Evolutionary conservation across 2,329 filamentous ascomycete genomes (phyloP), one percentile per base, ranked within the genome.

Genomic region (Diaporthe sp.): DNA sequence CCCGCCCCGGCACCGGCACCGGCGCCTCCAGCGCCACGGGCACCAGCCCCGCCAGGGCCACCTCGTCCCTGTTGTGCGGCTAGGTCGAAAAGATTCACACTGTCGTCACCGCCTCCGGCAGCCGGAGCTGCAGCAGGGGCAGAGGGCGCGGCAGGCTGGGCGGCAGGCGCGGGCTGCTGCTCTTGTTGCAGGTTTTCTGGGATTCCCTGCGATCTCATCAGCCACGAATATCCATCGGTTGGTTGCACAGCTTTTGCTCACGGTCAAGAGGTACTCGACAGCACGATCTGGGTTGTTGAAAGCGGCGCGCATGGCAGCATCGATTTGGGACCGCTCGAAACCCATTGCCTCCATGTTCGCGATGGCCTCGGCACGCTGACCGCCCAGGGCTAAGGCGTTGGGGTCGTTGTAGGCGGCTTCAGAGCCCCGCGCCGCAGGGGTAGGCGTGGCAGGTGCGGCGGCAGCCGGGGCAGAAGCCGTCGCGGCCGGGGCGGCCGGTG

Each of bases 331-430:
- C 81, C 96, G 91, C 81, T 94, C 92, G 80, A 99, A 99, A 12
- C 97, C 97, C 97, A 99, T 99, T 79, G 93, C 94, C 86, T 98
- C 96, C 95, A 99, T 98, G 83, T 96, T 95, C 67, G 93, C 90
- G 81, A 98, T 93, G 51, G 95, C 95, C 79, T 93, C 92, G 77
- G 94, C 91, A 79, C 95, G 92, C 84, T 96, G 94, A 77, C 93
- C 89, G 72, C 97, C 97, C 87, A 98, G 93, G 28, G 95, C 92
- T 82, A 98, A 90, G n/a, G 94, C 92, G 42, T 94, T 96, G 34
- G 94, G 91, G 80, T 95, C 93, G 81, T 92, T 92, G 82, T 92
- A 81, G 85, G 86, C 77, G 68, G 89, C 84, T 58, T 85, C 82
- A 65, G 85, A 83, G 74, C 85, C 78, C 13, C 77, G 76, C 22